phyloP scores from a whole-genome alignment of 2,329 filamentous ascomycete genomes.

The Trichoderma sp. region DNA sequence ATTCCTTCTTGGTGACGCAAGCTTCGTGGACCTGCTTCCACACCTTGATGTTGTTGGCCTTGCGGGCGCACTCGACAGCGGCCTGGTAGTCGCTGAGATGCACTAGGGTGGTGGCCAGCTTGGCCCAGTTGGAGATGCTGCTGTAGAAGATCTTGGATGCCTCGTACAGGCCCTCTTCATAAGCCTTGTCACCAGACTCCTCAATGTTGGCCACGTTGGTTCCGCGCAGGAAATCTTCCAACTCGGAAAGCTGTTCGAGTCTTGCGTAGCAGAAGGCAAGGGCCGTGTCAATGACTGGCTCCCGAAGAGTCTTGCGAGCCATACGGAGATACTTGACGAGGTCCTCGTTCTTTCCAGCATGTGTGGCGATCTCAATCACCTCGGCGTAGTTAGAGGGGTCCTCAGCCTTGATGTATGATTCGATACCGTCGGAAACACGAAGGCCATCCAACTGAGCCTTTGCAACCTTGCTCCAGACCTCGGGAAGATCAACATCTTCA shows the following conservation, averaged over 20 bases:
- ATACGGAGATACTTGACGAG: slow-evolving; percentile 95
- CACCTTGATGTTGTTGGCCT: slow-evolving; percentile 98
- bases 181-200: slow-evolving; percentile 96
- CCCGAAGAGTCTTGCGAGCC: slow-evolving; percentile 94
- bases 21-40: slow-evolving; percentile 99
- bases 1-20: slow-evolving; percentile 96
- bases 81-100: slow-evolving; percentile 96
- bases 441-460: slow-evolving; percentile 97
- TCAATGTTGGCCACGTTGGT: slow-evolving; percentile 96
- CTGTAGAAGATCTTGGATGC: slow-evolving; percentile 98
- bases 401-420: slow-evolving; percentile 93
- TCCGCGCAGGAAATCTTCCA: slow-evolving; percentile 91
- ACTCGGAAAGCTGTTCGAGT: slow-evolving; percentile 84
- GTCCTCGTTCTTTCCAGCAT: slow-evolving; percentile 96
- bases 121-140: slow-evolving; percentile 99
- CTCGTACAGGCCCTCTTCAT: slow-evolving; percentile 89
- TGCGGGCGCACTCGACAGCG: slow-evolving; percentile 94
- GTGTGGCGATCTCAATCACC: slow-evolving; percentile 92
- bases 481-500: slow-evolving; percentile 86
- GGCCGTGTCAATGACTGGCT: slow-evolving; percentile 88
- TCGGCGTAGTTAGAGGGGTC: slow-evolving; percentile 92
- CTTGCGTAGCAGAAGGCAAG: slow-evolving; percentile 92
- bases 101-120: slow-evolving; percentile 96
- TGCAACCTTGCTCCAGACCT: slow-evolving; percentile 97
- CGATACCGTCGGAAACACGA: slow-evolving; percentile 86